phyloP scores from a whole-genome alignment of 805 yeast genomes.

The Suhomyces vadensis region DNA sequence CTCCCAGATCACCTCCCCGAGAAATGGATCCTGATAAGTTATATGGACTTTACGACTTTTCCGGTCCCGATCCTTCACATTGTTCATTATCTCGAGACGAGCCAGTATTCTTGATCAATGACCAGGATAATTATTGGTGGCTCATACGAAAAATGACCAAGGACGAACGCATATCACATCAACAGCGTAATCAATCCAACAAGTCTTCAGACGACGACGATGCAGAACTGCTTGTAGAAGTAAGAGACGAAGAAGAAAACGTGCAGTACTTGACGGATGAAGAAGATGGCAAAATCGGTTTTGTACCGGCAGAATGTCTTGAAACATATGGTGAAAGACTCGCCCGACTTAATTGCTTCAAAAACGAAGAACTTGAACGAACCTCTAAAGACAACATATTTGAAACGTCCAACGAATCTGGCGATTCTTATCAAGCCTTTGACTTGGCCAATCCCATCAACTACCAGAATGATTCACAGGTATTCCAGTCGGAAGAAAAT shows the following conservation, averaged over 20 bases:
- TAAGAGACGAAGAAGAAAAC: conserved; percentile 13
- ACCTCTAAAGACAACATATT: conserved; percentile 15
- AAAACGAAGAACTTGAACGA: conserved; percentile 72
- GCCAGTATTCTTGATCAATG: conserved; percentile 78
- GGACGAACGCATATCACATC: conserved; percentile 35
- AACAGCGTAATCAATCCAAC: conserved; percentile 16
- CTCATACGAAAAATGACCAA: conserved; percentile 55
- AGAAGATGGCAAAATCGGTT: conserved; percentile 79
- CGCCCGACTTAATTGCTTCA: conserved; percentile 90
- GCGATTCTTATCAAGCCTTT: background rate
- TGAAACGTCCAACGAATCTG: conserved; percentile 2
- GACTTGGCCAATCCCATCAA: conserved; percentile 10
- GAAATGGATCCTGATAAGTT: conserved; percentile 81
- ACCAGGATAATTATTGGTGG: conserved; percentile 97
- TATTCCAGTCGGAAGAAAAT: conserved; percentile 2
- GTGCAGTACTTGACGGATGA: conserved; percentile 20
- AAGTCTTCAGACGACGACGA: conserved; percentile 11
- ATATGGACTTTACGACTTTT: conserved; percentile 84
- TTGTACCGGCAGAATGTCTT: conserved; percentile 93
- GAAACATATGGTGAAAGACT: conserved; percentile 90
- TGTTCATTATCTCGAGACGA: conserved; percentile 78
- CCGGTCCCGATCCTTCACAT: conserved; percentile 92
- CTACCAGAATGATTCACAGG: conserved; percentile 8
- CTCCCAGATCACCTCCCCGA: conserved; percentile 77
- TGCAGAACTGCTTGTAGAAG: conserved; percentile 9